These are phyloP conservation scores for Arachis monticola DNA, from an alignment of 331 rosid genomes.

Conservation along the genomic window DNA sequence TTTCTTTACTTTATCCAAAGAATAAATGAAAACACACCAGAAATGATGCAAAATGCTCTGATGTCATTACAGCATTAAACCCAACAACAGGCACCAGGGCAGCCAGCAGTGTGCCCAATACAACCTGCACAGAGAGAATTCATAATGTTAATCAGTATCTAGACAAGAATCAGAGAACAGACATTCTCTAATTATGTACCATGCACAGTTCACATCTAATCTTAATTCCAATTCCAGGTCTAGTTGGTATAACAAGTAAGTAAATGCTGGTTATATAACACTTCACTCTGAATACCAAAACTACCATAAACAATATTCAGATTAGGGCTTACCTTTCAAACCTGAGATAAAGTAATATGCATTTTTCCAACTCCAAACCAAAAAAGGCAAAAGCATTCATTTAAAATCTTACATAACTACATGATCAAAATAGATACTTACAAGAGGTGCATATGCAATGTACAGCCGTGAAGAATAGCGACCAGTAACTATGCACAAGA, in stretches of 20 bases:
- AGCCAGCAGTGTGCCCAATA: constrained; percentile 89
- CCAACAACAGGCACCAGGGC: constrained; percentile 97
- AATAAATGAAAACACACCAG: constrained; percentile 62
- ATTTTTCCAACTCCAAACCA: constrained; percentile 13
- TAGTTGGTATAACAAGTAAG: not conserved
- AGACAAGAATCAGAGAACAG: constrained; percentile 9
- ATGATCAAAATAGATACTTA: constrained; percentile 56
- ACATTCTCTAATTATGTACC: constrained; percentile 22
- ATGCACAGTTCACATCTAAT: constrained; percentile 1
- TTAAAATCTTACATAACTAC: constrained; percentile 2
- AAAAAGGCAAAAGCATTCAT: constrained; percentile 9
- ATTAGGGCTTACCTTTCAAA: constrained; percentile 29
- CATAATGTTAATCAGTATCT: constrained; percentile 42
- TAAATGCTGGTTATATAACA: not conserved
- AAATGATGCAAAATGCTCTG: constrained; percentile 97
- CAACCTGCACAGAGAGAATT: constrained; percentile 62
- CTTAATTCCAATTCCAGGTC: constrained; percentile 17
- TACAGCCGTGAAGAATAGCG: constrained; percentile 93
- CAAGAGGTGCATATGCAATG: constrained; percentile 96
- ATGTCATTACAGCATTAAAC: constrained; percentile 95
- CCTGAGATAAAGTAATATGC: constrained; percentile 5
- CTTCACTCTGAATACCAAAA: constrained; percentile 21
- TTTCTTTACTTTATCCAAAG: constrained; percentile 13
- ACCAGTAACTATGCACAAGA: constrained; percentile 90
- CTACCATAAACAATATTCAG: constrained; percentile 6